phyloP scores from a whole-genome alignment of 805 yeast genomes.

The Candida succiphila region DNA sequence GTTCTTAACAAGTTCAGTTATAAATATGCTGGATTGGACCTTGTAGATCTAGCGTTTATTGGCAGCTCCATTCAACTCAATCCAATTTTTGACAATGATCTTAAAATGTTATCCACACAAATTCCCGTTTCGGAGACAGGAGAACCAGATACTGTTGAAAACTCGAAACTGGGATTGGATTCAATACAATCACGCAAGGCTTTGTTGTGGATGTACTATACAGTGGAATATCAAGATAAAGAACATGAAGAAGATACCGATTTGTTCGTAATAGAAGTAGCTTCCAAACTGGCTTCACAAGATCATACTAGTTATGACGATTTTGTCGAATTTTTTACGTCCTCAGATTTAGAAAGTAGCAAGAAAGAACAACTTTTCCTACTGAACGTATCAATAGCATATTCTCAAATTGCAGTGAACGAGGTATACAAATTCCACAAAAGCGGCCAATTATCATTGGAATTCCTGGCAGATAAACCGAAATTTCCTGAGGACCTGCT shows the following conservation, averaged over 20 bases:
- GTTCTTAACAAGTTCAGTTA: not conserved
- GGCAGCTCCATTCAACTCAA: constrained; percentile 2
- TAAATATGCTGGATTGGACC: constrained; percentile 1
- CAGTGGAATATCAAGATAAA: too few relatives aligned
- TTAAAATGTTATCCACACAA: constrained; percentile 2
- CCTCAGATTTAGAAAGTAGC: not conserved
- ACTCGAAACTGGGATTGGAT: constrained; percentile 6
- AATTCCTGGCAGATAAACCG: too few relatives aligned
- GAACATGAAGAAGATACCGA: too few relatives aligned
- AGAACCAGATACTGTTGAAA: not conserved
- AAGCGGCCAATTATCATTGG: not conserved
- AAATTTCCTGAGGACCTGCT: not conserved
- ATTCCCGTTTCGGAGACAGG: constrained; percentile 1
- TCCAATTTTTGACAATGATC: constrained; percentile 12
- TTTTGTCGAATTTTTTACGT: constrained; percentile 6
- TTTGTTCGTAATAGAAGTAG: too few relatives aligned
- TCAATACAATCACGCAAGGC: constrained; percentile 9
- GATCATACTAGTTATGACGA: too few relatives aligned
- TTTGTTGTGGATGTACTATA: constrained; percentile 4
- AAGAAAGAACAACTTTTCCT: not conserved
- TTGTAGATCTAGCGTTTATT: constrained; percentile 8
- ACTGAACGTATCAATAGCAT: not conserved
- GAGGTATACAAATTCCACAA: not conserved
- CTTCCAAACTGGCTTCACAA: too few relatives aligned
- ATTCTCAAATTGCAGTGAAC: not conserved